These are phyloP conservation scores for Populus ilicifolia DNA, from an alignment of 345 rosid genomes.

Conservation along the genomic window DNA sequence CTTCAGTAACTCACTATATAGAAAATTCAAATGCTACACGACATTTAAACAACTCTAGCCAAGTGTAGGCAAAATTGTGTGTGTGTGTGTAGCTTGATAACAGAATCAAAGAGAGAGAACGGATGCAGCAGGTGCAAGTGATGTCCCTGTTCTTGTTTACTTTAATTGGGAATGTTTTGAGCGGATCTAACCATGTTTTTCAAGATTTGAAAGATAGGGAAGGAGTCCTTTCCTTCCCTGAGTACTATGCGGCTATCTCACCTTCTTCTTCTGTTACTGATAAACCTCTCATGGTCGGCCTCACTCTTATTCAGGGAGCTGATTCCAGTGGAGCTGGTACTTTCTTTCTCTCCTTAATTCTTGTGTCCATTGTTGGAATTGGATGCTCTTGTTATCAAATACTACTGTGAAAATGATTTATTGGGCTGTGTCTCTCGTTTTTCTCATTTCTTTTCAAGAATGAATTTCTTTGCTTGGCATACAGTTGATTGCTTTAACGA, in stretches of 20 bases:
- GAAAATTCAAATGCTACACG: too few relatives aligned
- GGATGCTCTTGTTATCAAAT: too few relatives aligned
- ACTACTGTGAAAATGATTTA: not conserved
- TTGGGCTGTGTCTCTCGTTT: not conserved
- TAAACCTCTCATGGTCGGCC: slow-evolving; percentile 51
- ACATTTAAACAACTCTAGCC: too few relatives aligned
- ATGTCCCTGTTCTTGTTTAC: slow-evolving; percentile 8
- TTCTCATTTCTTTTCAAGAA: too few relatives aligned
- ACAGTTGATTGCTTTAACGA: too few relatives aligned
- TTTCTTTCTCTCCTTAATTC: not conserved
- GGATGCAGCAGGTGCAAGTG: slow-evolving; percentile 1
- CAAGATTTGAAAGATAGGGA: slow-evolving; percentile 26
- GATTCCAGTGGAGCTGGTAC: slow-evolving; percentile 85
- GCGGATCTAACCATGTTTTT: slow-evolving; percentile 45
- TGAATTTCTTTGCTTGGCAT: too few relatives aligned
- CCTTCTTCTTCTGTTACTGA: slow-evolving; percentile 21
- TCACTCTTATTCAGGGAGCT: slow-evolving; percentile 81
- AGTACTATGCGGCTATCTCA: slow-evolving; percentile 17
- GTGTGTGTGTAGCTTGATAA: not conserved
- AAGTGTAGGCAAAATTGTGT: too few relatives aligned
- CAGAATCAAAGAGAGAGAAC: not conserved
- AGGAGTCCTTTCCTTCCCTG: slow-evolving; percentile 23
- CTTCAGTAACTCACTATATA: too few relatives aligned
- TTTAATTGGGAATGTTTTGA: slow-evolving; percentile 16
- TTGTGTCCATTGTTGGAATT: not conserved